Evolutionary conservation across 352 stramenopile species (phyloP).

Genomic region (Phytophthora ohioensis): DNA sequence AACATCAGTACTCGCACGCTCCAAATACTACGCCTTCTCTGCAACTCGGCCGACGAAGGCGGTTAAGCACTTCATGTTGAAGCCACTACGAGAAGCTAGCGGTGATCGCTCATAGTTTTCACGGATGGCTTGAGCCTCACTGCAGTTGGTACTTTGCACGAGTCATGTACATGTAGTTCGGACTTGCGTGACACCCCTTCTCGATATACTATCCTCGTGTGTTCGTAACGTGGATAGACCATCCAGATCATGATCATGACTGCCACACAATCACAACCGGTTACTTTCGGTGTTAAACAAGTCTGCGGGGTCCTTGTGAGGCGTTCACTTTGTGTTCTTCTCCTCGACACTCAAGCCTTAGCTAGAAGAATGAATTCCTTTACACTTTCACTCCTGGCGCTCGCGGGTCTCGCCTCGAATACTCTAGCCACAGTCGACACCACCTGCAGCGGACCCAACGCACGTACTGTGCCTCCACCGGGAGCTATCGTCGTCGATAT

Average conservation of each 20-base stretch:
- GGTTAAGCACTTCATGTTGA: too few species aligned
- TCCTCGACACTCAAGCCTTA: background rate
- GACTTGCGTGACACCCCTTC: too few species aligned
- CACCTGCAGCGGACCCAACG: slow-evolving; percentile 15
- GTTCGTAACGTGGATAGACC: slow-evolving; percentile 1
- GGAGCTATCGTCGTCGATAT: slow-evolving; percentile 22
- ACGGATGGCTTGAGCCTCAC: too few species aligned
- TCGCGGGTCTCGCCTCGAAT: slow-evolving; percentile 1
- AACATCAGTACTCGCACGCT: too few species aligned
- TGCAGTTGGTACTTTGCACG: too few species aligned
- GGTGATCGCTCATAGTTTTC: too few species aligned
- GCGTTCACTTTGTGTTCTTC: slow-evolving; percentile 7
- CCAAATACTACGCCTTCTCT: too few species aligned
- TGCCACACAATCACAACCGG: background rate
- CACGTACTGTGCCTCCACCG: slow-evolving; percentile 1
- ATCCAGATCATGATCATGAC: background rate
- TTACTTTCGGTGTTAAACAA: background rate
- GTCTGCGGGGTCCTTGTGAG: background rate
- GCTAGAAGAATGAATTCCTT: background rate
- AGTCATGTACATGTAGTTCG: too few species aligned
- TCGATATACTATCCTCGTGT: background rate
- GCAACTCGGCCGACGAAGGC: too few species aligned
- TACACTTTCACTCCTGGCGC: background rate
- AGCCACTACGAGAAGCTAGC: too few species aligned
- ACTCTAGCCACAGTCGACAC: background rate